Conservation (phyloP, 208 protist species). For the Acanthamoeba sp. region DNA sequence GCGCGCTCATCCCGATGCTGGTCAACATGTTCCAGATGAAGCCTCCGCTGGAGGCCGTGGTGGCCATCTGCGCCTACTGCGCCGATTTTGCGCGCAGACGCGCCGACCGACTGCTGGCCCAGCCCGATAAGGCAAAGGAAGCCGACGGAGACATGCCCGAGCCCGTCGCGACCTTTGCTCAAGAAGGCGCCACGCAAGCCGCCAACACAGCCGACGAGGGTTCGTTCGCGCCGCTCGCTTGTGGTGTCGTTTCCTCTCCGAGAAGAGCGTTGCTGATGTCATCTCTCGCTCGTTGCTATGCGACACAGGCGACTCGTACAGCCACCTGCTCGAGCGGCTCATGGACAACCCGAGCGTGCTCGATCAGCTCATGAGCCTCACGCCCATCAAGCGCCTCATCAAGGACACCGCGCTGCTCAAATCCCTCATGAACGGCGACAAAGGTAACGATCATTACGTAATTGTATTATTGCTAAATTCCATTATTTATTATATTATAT, state of each 20-base stretch:
- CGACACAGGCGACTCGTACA: neutral
- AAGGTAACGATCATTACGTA: neutral
- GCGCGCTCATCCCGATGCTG: conserved; percentile 13
- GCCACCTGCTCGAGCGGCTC: conserved; percentile 27
- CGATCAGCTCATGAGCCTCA: conserved; percentile 20
- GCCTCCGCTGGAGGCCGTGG: conserved; percentile 7
- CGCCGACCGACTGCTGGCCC: neutral
- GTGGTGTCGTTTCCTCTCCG: neutral
- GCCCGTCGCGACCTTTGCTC: neutral
- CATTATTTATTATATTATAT: too few species aligned
- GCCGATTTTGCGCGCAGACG: neutral
- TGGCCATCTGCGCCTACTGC: conserved; percentile 23
- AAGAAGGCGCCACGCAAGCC: neutral
- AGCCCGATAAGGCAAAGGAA: neutral
- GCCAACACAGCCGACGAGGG: neutral
- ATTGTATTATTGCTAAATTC: neutral
- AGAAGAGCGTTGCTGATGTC: neutral
- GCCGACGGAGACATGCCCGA: neutral
- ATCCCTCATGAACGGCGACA: neutral
- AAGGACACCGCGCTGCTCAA: conserved; percentile 11
- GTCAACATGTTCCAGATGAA: conserved; percentile 43
- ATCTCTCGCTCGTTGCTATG: neutral
- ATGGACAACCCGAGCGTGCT: conserved; percentile 36
- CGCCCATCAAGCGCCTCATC: conserved; percentile 16
- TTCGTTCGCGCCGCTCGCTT: neutral